Conservation (phyloP, 805 yeast genomes). For the Cyberlindnera meyerae region DNA sequence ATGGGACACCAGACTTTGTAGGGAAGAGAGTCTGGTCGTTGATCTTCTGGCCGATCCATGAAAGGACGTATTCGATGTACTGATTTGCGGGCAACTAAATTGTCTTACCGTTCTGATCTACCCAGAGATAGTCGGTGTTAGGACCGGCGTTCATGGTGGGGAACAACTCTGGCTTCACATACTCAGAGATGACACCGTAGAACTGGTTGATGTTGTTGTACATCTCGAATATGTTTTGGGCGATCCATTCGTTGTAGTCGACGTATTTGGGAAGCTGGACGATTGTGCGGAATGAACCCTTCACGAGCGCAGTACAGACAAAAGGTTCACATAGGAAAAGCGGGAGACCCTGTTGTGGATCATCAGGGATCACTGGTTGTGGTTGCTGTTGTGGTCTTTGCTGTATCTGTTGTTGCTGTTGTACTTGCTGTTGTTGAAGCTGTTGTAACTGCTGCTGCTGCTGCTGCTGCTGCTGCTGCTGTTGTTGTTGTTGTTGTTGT, state of each 20-base stretch:
- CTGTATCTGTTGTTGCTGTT: conserved; percentile 12
- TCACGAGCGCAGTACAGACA: conserved; percentile 89
- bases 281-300: conserved; percentile 93
- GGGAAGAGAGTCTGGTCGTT: conserved; percentile 91
- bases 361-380: conserved; percentile 10
- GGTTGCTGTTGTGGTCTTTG: background rate
- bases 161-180: conserved; percentile 81
- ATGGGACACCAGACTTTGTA: conserved; percentile 81
- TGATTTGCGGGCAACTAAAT: conserved; percentile 87
- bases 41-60: conserved; percentile 84
- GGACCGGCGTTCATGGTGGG: conserved; percentile 98
- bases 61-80: conserved; percentile 84
- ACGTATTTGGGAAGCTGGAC: conserved; percentile 94
- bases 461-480: conserved; percentile 12
- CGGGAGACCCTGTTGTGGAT: conserved; percentile 21
- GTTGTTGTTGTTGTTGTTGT: conserved; percentile 21
- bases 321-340: conserved; percentile 88
- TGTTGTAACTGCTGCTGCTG: conserved; percentile 16
- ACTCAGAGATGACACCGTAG: conserved; percentile 86
- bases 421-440: conserved; percentile 21
- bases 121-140: conserved; percentile 85
- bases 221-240: conserved; percentile 85
- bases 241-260: conserved; percentile 93
- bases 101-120: conserved; percentile 74
- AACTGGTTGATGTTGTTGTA: conserved; percentile 82